These are phyloP conservation scores for Taiwanofungus camphoratus DNA, from an alignment of 1,284 basidiomycete species.

Conservation along the genomic window DNA sequence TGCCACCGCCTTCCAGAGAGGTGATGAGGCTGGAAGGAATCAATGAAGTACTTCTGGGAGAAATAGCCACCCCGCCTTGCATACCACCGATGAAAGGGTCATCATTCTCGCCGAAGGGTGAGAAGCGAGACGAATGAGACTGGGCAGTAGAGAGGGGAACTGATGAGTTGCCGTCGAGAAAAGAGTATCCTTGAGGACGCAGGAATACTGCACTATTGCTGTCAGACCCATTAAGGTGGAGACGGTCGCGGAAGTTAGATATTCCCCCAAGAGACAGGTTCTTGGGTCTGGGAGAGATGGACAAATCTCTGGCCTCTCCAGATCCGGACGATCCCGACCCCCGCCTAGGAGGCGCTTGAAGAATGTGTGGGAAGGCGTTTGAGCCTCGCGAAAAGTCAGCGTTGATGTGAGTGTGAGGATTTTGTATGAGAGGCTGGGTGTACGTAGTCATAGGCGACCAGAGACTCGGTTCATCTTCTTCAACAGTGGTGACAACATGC, in stretches of 20 bases:
- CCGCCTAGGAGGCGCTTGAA: conserved; percentile 16
- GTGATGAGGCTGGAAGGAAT: conserved; percentile 55
- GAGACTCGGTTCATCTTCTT: conserved; percentile 18
- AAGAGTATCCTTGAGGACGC: conserved; percentile 34
- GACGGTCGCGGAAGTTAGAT: conserved; percentile 29
- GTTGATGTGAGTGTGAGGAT: conserved; percentile 18
- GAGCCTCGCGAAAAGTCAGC: conserved; percentile 16
- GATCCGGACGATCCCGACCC: conserved; percentile 19
- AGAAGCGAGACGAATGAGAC: conserved; percentile 34
- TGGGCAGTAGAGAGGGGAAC: conserved; percentile 23
- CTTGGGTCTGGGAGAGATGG: conserved; percentile 30
- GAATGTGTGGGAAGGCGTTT: conserved; percentile 20
- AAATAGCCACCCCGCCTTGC: conserved; percentile 16
- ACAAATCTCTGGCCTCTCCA: conserved; percentile 16
- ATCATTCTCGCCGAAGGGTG: conserved; percentile 45
- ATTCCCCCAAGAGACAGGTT: conserved; percentile 35
- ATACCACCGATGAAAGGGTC: conserved; percentile 10
- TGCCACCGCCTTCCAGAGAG: conserved; percentile 40
- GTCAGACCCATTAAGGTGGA: conserved; percentile 7
- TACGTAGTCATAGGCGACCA: conserved; percentile 20
- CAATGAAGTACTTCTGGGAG: conserved; percentile 34
- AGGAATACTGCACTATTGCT: conserved; percentile 17
- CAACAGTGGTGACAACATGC: conserved; percentile 23
- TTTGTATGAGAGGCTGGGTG: conserved; percentile 10
- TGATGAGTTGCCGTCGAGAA: conserved; percentile 37